Conservation (phyloP, 306 rosid species). For the Cucurbita moschata region DNA sequence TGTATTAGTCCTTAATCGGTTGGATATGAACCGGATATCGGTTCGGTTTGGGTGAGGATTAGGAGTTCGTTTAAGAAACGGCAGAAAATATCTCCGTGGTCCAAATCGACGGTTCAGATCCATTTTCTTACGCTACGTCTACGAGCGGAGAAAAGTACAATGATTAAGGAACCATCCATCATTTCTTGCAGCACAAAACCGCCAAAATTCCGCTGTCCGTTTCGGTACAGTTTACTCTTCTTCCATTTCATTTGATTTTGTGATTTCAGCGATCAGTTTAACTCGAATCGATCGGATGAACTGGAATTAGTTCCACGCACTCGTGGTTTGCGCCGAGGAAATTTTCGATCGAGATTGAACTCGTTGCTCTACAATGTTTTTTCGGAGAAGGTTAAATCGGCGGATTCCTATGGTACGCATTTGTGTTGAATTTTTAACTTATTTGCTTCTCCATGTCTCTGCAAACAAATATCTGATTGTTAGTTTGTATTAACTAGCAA, state of each 20-base stretch:
- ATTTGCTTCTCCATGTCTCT: neutral
- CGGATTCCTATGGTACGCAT: neutral
- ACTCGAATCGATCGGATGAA: neutral
- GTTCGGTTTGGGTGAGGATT: too few species aligned
- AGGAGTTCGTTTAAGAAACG: neutral
- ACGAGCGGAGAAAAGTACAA: neutral
- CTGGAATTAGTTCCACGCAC: neutral
- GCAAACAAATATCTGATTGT: neutral
- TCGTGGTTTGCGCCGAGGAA: neutral
- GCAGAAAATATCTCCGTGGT: neutral
- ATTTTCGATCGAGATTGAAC: neutral
- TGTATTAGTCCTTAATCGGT: too few species aligned
- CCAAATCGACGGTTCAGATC: neutral
- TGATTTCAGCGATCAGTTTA: neutral
- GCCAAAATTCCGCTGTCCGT: neutral
- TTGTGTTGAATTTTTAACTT: neutral
- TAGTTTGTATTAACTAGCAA: neutral
- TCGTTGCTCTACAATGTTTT: neutral
- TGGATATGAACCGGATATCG: too few species aligned
- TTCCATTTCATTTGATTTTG: neutral
- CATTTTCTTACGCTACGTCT: neutral
- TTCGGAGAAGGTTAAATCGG: neutral
- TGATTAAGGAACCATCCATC: neutral
- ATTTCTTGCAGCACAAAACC: neutral
- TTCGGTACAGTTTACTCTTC: neutral